phyloP scores from a whole-genome alignment of 164 flowering plant species.

The Warburgia ugandensis region DNA sequence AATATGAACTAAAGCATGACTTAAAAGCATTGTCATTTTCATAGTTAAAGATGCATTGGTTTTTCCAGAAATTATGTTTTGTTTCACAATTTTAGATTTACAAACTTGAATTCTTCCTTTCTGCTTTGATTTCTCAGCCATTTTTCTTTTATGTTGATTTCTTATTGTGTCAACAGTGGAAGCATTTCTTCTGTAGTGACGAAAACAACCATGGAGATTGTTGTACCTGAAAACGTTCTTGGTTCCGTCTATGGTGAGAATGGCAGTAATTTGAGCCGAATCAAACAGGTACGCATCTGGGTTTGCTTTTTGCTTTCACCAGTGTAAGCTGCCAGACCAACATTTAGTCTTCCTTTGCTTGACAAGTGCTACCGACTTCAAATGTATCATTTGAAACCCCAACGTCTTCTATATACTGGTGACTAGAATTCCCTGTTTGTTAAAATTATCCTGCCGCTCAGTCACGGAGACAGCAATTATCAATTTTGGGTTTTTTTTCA shows the following conservation, averaged over 20 bases:
- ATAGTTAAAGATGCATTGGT: too few species aligned
- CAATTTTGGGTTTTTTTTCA: background rate
- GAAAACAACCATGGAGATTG: constrained; percentile 77
- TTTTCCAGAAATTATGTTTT: too few species aligned
- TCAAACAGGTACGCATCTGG: constrained; percentile 55
- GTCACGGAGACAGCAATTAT: background rate
- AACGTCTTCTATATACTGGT: too few species aligned
- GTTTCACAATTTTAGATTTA: too few species aligned
- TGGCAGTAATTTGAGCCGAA: constrained; percentile 59
- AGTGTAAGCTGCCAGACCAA: background rate
- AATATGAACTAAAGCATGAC: too few species aligned
- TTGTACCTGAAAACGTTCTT: constrained; percentile 53
- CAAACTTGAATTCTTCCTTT: too few species aligned
- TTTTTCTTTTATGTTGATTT: background rate
- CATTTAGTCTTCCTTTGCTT: background rate
- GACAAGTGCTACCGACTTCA: background rate
- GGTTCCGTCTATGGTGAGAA: constrained; percentile 71
- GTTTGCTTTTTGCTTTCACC: background rate
- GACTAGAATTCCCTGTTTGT: too few species aligned
- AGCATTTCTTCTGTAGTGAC: constrained; percentile 60
- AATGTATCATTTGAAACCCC: background rate
- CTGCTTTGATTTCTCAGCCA: background rate
- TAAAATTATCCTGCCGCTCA: background rate
- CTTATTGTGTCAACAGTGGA: constrained; percentile 42
- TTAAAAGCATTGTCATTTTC: too few species aligned